Percentiles rank a stretch among this genome's conserved stretches.
phyloP scores from a whole-genome alignment of 345 rosid species.

The Diplotaxis tenuifolia region DNA sequence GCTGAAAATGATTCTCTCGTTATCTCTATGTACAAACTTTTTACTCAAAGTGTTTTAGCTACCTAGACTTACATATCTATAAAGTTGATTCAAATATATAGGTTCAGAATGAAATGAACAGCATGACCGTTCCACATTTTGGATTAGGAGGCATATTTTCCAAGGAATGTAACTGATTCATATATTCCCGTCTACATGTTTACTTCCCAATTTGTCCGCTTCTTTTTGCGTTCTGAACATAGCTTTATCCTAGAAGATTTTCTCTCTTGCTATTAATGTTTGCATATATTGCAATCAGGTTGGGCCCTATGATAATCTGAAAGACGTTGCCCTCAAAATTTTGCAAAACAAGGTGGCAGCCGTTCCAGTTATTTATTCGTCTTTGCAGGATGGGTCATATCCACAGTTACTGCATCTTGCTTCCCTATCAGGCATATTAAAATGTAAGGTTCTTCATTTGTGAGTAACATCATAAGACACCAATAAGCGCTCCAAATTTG shows the following conservation, averaged over 20 bases:
- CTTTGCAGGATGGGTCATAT: constrained; percentile 56
- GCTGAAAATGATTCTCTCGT: not conserved
- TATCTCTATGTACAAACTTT: not conserved
- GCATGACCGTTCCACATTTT: constrained; percentile 2
- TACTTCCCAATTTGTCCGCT: constrained; percentile 11
- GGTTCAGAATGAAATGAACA: not conserved
- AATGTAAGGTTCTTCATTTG: constrained; percentile 53
- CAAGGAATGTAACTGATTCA: constrained; percentile 6
- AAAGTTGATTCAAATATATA: not conserved
- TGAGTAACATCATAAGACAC: constrained; percentile 7
- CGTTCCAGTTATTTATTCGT: constrained; percentile 67
- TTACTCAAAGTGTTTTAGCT: not conserved
- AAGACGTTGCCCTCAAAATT: constrained; percentile 79
- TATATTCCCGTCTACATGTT: not conserved
- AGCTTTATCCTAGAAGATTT: not conserved
- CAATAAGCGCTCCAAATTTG: not conserved
- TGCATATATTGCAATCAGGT: constrained; percentile 55
- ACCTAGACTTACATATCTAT: not conserved
- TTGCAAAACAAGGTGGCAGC: constrained; percentile 75
- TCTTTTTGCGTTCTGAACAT: not conserved
- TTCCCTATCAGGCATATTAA: constrained; percentile 85
- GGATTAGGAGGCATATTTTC: not conserved
- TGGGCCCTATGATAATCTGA: constrained; percentile 82
- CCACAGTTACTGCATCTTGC: constrained; percentile 92
- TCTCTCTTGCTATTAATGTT: constrained; percentile 12